Conservation (phyloP, 305 asterid genomes). For the Striga hermonthica region DNA sequence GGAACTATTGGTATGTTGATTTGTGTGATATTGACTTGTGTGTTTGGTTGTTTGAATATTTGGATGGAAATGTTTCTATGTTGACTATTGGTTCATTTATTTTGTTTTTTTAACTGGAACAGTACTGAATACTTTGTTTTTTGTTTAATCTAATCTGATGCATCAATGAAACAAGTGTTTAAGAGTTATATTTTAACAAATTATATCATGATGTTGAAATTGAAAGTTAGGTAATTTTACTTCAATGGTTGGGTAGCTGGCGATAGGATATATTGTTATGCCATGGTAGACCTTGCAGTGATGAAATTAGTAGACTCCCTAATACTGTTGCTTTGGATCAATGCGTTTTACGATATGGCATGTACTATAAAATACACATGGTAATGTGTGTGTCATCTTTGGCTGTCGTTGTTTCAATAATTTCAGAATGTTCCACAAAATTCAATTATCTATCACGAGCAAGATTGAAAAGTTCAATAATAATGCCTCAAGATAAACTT, state of each 20-base stretch:
- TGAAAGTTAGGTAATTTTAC: slow-evolving; percentile 8
- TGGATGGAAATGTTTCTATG: slow-evolving; percentile 10
- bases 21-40: slow-evolving; percentile 5
- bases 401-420: neutral
- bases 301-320: neutral
- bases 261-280: slow-evolving; percentile 3
- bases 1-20: slow-evolving; percentile 4
- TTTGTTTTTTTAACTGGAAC: slow-evolving; percentile 21
- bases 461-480: neutral
- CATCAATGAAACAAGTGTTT: neutral
- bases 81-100: slow-evolving; percentile 13
- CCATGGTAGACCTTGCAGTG: neutral
- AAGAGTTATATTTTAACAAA: neutral
- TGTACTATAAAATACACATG: neutral
- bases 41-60: slow-evolving; percentile 25
- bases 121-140: slow-evolving; percentile 22
- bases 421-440: slow-evolving; percentile 17
- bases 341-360: neutral
- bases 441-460: slow-evolving; percentile 13
- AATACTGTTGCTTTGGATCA: neutral
- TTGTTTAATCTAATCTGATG: slow-evolving; percentile 1
- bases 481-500: neutral
- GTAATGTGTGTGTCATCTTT: neutral
- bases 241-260: slow-evolving; percentile 7
- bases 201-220: neutral